These are phyloP conservation scores for Quercus phellos DNA, from an alignment of 331 rosid species.

Conservation along the genomic window DNA sequence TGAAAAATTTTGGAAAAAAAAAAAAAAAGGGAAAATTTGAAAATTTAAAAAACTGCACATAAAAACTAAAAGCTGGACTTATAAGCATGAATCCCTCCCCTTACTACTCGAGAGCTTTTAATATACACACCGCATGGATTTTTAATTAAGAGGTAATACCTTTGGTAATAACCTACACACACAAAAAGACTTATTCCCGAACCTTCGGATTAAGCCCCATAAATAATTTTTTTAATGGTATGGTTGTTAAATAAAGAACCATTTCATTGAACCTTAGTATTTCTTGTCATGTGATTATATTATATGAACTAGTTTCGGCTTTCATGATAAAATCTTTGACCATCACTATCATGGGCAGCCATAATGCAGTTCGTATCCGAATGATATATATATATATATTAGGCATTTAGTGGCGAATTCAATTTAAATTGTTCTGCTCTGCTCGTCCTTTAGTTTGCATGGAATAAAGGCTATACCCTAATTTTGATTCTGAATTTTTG, in stretches of 20 bases:
- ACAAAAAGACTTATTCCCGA: neutral
- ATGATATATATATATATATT: too few relatives aligned
- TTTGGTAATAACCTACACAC: too few relatives aligned
- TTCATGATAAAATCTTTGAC: neutral
- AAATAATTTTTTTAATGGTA: neutral
- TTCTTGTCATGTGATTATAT: neutral
- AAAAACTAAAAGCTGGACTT: too few relatives aligned
- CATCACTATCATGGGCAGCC: neutral
- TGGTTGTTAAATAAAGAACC: neutral
- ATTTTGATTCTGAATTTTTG: neutral
- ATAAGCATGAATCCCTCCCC: too few relatives aligned
- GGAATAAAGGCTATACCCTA: neutral
- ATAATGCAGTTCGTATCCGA: neutral
- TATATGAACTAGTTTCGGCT: neutral
- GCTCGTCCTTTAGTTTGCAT: neutral
- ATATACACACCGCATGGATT: too few relatives aligned
- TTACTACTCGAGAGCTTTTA: too few relatives aligned
- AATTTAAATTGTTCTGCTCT: neutral
- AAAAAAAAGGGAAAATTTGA: rapidly evolving
- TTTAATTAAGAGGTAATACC: too few relatives aligned
- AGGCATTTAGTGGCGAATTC: neutral
- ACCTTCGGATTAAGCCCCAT: neutral
- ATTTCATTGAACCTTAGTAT: neutral
- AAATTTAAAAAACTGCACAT: too few relatives aligned
- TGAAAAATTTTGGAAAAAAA: too few relatives aligned